phyloP scores from a whole-genome alignment of 169 alveolate species.

The Plasmodium relictum region DNA sequence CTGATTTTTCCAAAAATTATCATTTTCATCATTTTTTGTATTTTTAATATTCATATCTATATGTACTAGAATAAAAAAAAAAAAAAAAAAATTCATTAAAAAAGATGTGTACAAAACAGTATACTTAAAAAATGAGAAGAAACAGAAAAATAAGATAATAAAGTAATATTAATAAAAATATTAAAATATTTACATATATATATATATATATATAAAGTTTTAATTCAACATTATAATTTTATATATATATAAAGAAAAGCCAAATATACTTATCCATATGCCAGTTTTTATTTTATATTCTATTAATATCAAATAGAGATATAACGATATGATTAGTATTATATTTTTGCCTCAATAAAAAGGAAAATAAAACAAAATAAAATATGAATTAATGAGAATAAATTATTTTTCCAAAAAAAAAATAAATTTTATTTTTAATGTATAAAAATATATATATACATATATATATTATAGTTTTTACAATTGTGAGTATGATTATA shows the following conservation, averaged over 20 bases:
- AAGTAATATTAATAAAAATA: background rate
- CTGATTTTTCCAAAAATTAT: slow-evolving; percentile 70
- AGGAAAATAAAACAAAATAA: no score
- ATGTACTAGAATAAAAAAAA: slow-evolving; percentile 1
- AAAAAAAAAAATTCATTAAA: slow-evolving; percentile 11
- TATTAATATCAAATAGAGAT: no score
- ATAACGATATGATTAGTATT: no score
- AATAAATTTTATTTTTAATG: background rate
- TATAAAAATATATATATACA: slow-evolving; percentile 9
- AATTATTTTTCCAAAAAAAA: slow-evolving; percentile 1
- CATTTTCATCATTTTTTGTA: slow-evolving; percentile 23
- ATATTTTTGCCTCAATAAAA: no score
- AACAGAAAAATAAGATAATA: background rate
- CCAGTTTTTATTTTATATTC: no score
- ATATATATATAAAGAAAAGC: background rate
- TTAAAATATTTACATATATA: background rate
- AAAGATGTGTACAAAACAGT: background rate
- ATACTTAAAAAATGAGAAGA: background rate
- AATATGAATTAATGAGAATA: background rate
- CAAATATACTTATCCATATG: no score
- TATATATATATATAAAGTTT: background rate
- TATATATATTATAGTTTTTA: slow-evolving; percentile 7
- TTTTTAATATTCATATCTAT: slow-evolving; percentile 49
- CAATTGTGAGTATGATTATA: background rate
- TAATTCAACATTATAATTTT: background rate